Base-by-base conservation (phyloP, 352 stramenopile species). In the Elongisporangium anandrum region DNA sequence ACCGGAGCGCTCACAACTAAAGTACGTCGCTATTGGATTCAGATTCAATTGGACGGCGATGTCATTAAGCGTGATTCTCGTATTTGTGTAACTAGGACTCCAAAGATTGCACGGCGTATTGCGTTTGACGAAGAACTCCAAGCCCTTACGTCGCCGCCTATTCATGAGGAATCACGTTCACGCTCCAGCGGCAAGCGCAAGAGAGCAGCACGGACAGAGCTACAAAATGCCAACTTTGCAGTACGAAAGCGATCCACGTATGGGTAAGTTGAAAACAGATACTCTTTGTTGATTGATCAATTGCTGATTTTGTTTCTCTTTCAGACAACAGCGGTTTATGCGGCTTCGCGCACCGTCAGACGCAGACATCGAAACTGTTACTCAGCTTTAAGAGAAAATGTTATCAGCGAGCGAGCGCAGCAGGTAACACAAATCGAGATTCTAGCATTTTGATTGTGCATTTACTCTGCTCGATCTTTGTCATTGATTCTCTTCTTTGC, bases 401-500 rank as follows among this genome's bases (percentile, higher is more conserved):
- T n/a, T 9, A 41, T 13, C 29, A 4, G 9, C 9, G 7, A 34
- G 7, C 24, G 7, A 34, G 7, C 24, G 7, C 5, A 15, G 29
- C 6, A 41, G 29, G 29, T 41, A 41, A 13, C 5, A 41, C 4
- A 41, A 41, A 41, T 41, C 4, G 29, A 41, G 9, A 13, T 34
- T 34, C 3, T 34, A 8, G 24, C 24, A 15, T 15, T 41, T 13
- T 1, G 13, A 41, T 41, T 13, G 5, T 13, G 9, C 29, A 13
- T 41, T 4, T 15, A 41, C 29, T 41, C 29, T 41, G 24, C 24
- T 34, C 24, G 3, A 34, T 34, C 20, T 21, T 52, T 22, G 50
- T 76, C 41, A 88, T 64, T 88, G 72, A 57, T 90, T 71, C 60
- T 93, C 81, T 73, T 93, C 84, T 59, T 89, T 89, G 39, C 82